A percentile compares a stretch with the other conserved stretches of the same genome.
Evolutionary conservation across 176 grass and related monocot genomes (phyloP).

Genomic region (Juncus effusus): DNA sequence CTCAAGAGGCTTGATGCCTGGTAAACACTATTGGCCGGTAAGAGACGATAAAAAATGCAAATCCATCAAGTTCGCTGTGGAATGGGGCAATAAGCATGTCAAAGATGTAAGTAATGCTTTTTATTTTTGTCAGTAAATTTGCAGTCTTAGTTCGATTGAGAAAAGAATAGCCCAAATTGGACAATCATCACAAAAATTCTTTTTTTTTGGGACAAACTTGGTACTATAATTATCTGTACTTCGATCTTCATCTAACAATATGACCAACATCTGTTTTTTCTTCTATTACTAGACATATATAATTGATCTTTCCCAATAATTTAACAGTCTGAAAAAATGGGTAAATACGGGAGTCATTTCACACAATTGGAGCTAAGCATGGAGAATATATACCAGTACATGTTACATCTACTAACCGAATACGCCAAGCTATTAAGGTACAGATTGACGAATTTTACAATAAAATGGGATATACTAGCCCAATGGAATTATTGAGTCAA

Average conservation of each 20-base stretch:
- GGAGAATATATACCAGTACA: slow-evolving; percentile 65
- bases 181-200: too few species aligned
- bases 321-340: slow-evolving; percentile 27
- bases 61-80: slow-evolving; percentile 50
- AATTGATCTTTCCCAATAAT: background rate
- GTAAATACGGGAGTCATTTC: slow-evolving; percentile 42
- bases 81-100: slow-evolving; percentile 51
- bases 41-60: slow-evolving; percentile 29
- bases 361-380: slow-evolving; percentile 42
- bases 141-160: too few species aligned
- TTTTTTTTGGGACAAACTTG: too few species aligned
- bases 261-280: too few species aligned
- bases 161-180: too few species aligned
- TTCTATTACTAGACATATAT: too few species aligned
- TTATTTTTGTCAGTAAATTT: too few species aligned
- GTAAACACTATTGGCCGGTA: slow-evolving; percentile 57
- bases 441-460: too few species aligned
- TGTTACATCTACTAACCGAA: slow-evolving; percentile 59
- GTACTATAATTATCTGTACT: too few species aligned
- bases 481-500: too few species aligned
- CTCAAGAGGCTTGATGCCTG: slow-evolving; percentile 39
- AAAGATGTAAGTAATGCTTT: background rate
- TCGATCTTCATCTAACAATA: too few species aligned
- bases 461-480: too few species aligned
- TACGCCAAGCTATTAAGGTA: slow-evolving; percentile 49